Conservation (phyloP, 1,284 basidiomycete species). For the Termitomyces sp. region DNA sequence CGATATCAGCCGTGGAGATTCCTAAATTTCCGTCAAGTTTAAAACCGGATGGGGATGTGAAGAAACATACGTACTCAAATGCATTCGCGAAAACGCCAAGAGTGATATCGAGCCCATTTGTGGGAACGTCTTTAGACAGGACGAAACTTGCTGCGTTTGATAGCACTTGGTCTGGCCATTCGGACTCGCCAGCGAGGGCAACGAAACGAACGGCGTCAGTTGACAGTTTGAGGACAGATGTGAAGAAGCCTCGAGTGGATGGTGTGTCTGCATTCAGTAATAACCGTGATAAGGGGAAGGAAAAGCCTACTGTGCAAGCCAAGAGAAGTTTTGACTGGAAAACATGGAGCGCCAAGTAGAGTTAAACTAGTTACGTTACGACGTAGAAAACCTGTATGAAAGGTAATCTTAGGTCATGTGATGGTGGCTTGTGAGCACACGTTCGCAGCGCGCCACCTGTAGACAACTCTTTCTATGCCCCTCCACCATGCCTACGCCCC, state of each 20-base stretch:
- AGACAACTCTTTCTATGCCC: not conserved
- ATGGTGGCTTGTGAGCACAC: constrained; percentile 6
- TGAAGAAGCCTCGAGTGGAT: constrained; percentile 5
- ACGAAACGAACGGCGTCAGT: not conserved
- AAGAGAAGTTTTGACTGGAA: constrained; percentile 14
- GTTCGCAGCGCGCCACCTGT: not conserved
- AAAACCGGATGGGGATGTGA: not conserved
- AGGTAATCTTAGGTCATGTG: constrained; percentile 16
- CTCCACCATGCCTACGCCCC: constrained; percentile 8
- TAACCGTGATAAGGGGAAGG: not conserved
- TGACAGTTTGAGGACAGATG: not conserved
- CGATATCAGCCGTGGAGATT: constrained; percentile 20
- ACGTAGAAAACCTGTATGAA: too few species aligned
- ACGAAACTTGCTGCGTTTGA: not conserved
- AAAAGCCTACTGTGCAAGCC: not conserved
- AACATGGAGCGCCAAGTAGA: constrained; percentile 9
- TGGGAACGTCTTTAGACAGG: not conserved
- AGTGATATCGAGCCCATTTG: not conserved
- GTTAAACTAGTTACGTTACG: not conserved
- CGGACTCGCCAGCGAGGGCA: not conserved
- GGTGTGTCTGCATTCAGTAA: not conserved
- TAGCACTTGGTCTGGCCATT: constrained; percentile 4
- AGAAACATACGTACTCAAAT: not conserved
- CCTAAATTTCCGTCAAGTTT: constrained; percentile 13
- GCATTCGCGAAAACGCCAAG: not conserved